phyloP scores from a whole-genome alignment of 2,329 filamentous ascomycete species.

The Sporothrix euskadiensis region DNA sequence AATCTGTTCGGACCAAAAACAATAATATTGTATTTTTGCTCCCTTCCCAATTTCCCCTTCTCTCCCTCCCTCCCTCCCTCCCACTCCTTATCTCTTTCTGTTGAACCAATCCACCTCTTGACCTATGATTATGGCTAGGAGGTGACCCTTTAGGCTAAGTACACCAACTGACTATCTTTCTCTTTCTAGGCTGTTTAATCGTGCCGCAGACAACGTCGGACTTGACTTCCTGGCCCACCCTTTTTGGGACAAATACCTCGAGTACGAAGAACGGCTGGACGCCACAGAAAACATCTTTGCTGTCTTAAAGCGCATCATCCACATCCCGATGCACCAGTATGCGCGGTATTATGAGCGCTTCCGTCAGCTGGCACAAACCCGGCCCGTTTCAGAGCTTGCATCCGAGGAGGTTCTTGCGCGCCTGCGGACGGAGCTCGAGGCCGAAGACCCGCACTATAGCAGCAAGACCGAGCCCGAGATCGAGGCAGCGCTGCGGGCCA shows the following conservation, averaged over 20 bases:
- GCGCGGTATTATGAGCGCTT: slow-evolving; percentile 92
- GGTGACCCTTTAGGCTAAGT: background rate
- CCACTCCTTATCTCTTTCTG: background rate
- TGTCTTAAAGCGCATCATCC: slow-evolving; percentile 78
- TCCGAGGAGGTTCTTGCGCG: slow-evolving; percentile 66
- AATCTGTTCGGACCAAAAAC: slow-evolving; percentile 21
- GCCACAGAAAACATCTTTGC: slow-evolving; percentile 80
- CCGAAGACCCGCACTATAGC: slow-evolving; percentile 58
- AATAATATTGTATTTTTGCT: slow-evolving; percentile 61
- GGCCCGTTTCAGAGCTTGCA: slow-evolving; percentile 72
- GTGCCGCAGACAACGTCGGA: slow-evolving; percentile 79
- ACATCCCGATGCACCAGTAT: slow-evolving; percentile 95
- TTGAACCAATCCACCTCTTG: slow-evolving; percentile 31
- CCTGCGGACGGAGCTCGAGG: slow-evolving; percentile 71
- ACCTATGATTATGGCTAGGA: slow-evolving; percentile 35
- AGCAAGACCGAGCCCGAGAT: slow-evolving; percentile 69
- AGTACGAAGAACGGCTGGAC: slow-evolving; percentile 91
- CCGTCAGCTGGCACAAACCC: slow-evolving; percentile 70
- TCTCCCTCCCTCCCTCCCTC: slow-evolving; percentile 14
- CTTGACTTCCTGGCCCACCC: slow-evolving; percentile 92
- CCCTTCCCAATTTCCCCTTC: slow-evolving; percentile 44
- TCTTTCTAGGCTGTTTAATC: slow-evolving; percentile 81
- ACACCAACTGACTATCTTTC: background rate
- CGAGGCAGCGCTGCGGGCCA: slow-evolving; percentile 77
- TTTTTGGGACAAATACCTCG: slow-evolving; percentile 99